Evolutionary conservation across 2,329 filamentous ascomycete species (phyloP), one percentile per base, ranked within the genome.

Genomic region (Fusarium albosuccineum): DNA sequence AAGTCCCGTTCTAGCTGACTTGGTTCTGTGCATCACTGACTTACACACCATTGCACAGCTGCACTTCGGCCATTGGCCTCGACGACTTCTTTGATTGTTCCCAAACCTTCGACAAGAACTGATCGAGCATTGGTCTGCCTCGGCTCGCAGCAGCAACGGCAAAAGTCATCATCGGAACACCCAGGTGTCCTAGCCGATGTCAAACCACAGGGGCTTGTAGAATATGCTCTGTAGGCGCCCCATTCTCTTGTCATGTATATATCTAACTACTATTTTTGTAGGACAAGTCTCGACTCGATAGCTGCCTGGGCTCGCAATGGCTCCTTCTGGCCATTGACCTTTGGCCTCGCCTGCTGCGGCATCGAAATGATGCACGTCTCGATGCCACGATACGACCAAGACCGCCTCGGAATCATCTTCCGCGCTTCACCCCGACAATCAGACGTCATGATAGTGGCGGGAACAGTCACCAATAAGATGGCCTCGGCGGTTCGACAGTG

Each of bases 401-500:
- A 90, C 76, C 83, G 87, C 16, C 79, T 90, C 14, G 88, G 88
- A 46, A 90, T 89, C 65, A 89, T 91, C 73, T 91, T 90, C 79
- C 86, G 89, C 54, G 89, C 88, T 17, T 90, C 87, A 0, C 89
- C 89, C 0, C 83, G 88, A 45, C 88, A 90, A 70, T 82, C 86
- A 16, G 88, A 90, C 72, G 86, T 90, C 14, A 89, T 90, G 86
- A 88, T 90, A 54, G 87, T 90, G 0, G 87, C 88, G 2, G 89
- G 89, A 17, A 91, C 89, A 2, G 80, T 91, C 26, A 89, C 86
- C 14, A 91, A 91, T 77, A 91, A 91, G 76, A 91, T 91, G 88
- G 87, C 86, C 0, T 85, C 87, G 0, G 89, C 89, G 4, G 75
- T 91, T 58, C 80, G 89, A 67, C 86, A 88, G 71, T 83, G 89